Conservation (phyloP, 768 basidiomycete species). For the Punctularia strigosozonata region DNA sequence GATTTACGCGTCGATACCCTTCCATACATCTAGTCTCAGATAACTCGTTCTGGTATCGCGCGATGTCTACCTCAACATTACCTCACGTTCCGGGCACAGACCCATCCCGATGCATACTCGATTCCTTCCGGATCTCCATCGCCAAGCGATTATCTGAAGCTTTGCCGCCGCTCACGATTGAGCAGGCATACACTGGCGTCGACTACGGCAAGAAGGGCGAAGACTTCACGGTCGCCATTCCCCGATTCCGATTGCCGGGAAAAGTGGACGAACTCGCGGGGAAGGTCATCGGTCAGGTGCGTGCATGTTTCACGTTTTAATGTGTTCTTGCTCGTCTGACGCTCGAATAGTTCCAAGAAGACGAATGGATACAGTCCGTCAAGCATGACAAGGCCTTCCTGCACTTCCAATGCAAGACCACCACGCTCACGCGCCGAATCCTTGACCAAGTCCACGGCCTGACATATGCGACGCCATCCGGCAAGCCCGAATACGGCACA, state of each 20-base stretch:
- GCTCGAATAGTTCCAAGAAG: conserved; percentile 63
- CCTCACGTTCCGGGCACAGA: conserved; percentile 38
- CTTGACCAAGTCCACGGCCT: conserved; percentile 66
- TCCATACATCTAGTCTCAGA: too few species aligned
- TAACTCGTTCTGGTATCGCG: too few species aligned
- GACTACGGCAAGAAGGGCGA: conserved; percentile 90
- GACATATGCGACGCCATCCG: conserved; percentile 49
- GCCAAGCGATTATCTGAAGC: conserved; percentile 60
- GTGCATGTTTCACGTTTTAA: conserved; percentile 15
- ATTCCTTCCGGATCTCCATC: conserved; percentile 73
- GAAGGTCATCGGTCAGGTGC: conserved; percentile 62
- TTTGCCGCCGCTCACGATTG: conserved; percentile 51
- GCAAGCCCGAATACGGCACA: conserved; percentile 67
- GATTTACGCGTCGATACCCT: too few species aligned
- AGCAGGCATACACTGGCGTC: conserved; percentile 75
- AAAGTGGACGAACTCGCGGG: conserved; percentile 72
- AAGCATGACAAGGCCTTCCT: conserved; percentile 71
- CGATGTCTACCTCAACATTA: conserved; percentile 19
- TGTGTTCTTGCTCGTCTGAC: not conserved
- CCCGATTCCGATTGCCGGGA: conserved; percentile 79
- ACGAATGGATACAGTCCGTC: conserved; percentile 65
- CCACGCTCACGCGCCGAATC: conserved; percentile 51
- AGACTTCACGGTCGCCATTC: conserved; percentile 85
- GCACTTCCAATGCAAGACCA: conserved; percentile 62
- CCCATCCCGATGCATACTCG: conserved; percentile 54